Evolutionary conservation across 768 basidiomycete species (phyloP), one percentile per base, ranked within the genome.

Genomic region (Hygrophoropsis aurantiaca): DNA sequence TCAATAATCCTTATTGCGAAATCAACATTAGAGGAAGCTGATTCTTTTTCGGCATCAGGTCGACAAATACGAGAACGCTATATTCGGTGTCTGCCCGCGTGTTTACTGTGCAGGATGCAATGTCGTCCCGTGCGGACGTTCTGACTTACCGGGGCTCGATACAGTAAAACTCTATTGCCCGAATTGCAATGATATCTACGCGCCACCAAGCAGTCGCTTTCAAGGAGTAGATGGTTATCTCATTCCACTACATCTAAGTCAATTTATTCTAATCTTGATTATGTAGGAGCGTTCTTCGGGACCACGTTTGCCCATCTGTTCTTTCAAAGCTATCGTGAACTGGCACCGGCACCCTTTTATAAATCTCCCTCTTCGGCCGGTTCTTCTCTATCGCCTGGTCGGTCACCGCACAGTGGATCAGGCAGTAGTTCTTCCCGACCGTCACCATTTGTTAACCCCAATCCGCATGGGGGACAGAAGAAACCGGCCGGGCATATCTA

Each of bases 141-240:
- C 91, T 25, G 97, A 99, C 71, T 77, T 97, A 50, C 94, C 97
- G 20, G 97, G 95, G 15, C 75, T 93, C 41, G 97, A 99, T 66
- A 98, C 94, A 1, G 97, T 99, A 57, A 98, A 98, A 66, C 78
- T 99, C 35, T 98, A 87, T 69, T 99, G 97, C 67, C 92, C 97
- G 13, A 97, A 94, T 67, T 99, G 97, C 69, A 90, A 94, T 54
- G 97, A 99, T 64, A 90, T 97, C 55, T 99, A 95, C 66, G 81
- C 85, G 0, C 97, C 97, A 3, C 94, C 95, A 6, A 94, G 90
- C 70, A 93, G 90, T 66, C 82, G 94, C 50, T 99, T 93, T 67
- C 90, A 92, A 61, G 89, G 90, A 30, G 91, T 99, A 25, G 97
- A 99, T 68, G 97, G 94, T n/a, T 90, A 60, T 58, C 84, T 70